Conservation (phyloP, 2,329 filamentous ascomycete species). For the Microthyrium microscopicum region DNA sequence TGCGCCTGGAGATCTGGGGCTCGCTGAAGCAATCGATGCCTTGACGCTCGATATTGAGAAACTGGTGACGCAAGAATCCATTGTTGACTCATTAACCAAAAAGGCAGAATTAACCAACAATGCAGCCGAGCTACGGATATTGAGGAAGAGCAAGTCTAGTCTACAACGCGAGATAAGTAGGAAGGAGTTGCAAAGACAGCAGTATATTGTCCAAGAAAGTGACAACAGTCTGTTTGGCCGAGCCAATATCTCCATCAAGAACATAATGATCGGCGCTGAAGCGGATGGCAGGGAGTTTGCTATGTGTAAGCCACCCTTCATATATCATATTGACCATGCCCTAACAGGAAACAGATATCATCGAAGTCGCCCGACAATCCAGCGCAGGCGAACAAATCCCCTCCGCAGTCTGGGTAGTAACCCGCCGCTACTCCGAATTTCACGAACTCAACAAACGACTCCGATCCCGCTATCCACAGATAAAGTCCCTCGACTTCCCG, state of each 20-base stretch:
- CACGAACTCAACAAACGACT: constrained; percentile 86
- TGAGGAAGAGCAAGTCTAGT: constrained; percentile 87
- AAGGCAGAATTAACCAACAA: constrained; percentile 98
- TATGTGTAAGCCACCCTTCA: constrained; percentile 40
- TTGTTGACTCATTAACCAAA: constrained; percentile 76
- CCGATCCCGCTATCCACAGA: constrained; percentile 68
- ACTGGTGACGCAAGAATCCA: constrained; percentile 69
- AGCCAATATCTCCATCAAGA: constrained; percentile 76
- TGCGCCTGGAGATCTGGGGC: constrained; percentile 78
- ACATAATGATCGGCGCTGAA: constrained; percentile 80
- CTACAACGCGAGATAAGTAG: constrained; percentile 80
- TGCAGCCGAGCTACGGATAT: constrained; percentile 75
- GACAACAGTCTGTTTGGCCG: constrained; percentile 94
- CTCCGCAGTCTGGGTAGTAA: constrained; percentile 83
- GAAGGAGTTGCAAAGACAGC: constrained; percentile 89
- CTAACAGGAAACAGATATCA: constrained; percentile 40
- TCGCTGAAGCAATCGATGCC: constrained; percentile 80
- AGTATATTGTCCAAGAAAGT: constrained; percentile 94
- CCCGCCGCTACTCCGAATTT: constrained; percentile 92
- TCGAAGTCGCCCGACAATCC: constrained; percentile 79
- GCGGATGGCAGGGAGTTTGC: constrained; percentile 89
- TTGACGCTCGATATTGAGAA: constrained; percentile 87
- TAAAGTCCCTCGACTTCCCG: constrained; percentile 82
- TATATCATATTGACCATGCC: background rate
- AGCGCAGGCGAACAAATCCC: constrained; percentile 71